Conservation (phyloP, 345 rosid genomes). For the Boechera divaricarpa region DNA sequence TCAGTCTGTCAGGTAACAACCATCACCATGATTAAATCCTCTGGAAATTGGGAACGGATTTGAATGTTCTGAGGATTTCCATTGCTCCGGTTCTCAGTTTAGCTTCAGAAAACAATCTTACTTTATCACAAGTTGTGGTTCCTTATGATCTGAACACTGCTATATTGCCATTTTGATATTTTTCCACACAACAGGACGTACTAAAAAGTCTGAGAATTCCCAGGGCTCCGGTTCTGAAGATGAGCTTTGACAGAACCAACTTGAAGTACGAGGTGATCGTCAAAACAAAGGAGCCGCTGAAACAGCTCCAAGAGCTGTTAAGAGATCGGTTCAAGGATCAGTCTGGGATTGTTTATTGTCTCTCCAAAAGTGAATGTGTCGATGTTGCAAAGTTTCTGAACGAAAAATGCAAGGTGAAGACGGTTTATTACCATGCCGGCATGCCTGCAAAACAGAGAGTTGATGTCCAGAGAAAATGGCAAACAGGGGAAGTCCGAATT, state of each 20-base stretch:
- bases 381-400: slow-evolving; percentile 80
- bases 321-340: slow-evolving; percentile 70
- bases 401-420: slow-evolving; percentile 72
- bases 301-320: slow-evolving; percentile 81
- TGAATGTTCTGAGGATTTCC: not conserved
- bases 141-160: slow-evolving; percentile 25
- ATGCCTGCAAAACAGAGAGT: slow-evolving; percentile 75
- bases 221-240: slow-evolving; percentile 77
- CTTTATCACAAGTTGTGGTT: not conserved
- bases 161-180: slow-evolving; percentile 4
- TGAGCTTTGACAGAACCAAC: slow-evolving; percentile 94
- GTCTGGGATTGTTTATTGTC: slow-evolving; percentile 85
- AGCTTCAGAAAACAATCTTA: slow-evolving; percentile 8
- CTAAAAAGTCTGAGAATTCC: slow-evolving; percentile 76
- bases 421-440: slow-evolving; percentile 85
- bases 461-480: slow-evolving; percentile 85
- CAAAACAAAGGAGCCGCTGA: slow-evolving; percentile 75
- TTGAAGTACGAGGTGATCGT: slow-evolving; percentile 81
- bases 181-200: slow-evolving; percentile 66
- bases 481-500: slow-evolving; percentile 73
- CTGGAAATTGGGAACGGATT: not conserved
- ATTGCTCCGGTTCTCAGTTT: not conserved
- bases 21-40: slow-evolving; percentile 17
- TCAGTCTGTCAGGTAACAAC: slow-evolving; percentile 70
- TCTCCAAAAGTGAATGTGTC: slow-evolving; percentile 83